Evolutionary conservation across 768 basidiomycete species (phyloP).

Genomic region (Pholiota conissans): DNA sequence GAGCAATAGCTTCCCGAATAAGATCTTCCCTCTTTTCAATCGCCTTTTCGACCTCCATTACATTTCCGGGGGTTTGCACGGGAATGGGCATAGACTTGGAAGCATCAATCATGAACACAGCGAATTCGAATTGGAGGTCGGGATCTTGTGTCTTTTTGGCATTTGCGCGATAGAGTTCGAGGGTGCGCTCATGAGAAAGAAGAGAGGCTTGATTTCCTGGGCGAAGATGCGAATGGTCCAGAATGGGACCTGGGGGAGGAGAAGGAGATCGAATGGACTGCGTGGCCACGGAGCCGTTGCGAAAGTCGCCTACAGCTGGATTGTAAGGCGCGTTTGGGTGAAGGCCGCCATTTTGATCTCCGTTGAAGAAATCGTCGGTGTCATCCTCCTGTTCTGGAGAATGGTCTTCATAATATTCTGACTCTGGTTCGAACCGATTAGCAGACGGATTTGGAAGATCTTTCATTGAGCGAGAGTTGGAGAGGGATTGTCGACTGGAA

Average conservation of each 20-base stretch:
- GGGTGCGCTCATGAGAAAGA: slow-evolving; percentile 92
- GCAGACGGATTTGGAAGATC: slow-evolving; percentile 24
- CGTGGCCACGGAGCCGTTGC: slow-evolving; percentile 42
- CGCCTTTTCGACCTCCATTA: slow-evolving; percentile 80
- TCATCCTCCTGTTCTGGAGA: slow-evolving; percentile 47
- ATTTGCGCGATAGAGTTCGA: slow-evolving; percentile 96
- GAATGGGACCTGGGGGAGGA: slow-evolving; percentile 65
- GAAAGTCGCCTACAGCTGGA: slow-evolving; percentile 29
- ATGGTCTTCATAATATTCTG: slow-evolving; percentile 39
- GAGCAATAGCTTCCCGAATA: slow-evolving; percentile 80
- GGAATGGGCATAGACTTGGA: slow-evolving; percentile 88
- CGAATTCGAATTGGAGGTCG: slow-evolving; percentile 96
- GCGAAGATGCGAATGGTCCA: slow-evolving; percentile 90
- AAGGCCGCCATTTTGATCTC: slow-evolving; percentile 29
- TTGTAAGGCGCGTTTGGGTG: slow-evolving; percentile 32
- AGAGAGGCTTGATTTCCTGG: slow-evolving; percentile 93
- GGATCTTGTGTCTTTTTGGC: slow-evolving; percentile 99
- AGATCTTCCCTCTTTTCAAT: slow-evolving; percentile 84
- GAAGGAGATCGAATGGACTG: slow-evolving; percentile 69
- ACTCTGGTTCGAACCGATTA: slow-evolving; percentile 38
- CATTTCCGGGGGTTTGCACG: slow-evolving; percentile 63
- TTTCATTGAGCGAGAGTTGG: slow-evolving; percentile 21
- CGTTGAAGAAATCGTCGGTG: slow-evolving; percentile 48
- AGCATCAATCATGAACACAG: slow-evolving; percentile 98
- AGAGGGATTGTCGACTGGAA: slow-evolving; percentile 19